A percentile compares a stretch with the other conserved stretches of the same genome.
Evolutionary conservation across 1,139 yeast genomes (phyloP).

Genomic region (Candida pseudoviswanathii): DNA sequence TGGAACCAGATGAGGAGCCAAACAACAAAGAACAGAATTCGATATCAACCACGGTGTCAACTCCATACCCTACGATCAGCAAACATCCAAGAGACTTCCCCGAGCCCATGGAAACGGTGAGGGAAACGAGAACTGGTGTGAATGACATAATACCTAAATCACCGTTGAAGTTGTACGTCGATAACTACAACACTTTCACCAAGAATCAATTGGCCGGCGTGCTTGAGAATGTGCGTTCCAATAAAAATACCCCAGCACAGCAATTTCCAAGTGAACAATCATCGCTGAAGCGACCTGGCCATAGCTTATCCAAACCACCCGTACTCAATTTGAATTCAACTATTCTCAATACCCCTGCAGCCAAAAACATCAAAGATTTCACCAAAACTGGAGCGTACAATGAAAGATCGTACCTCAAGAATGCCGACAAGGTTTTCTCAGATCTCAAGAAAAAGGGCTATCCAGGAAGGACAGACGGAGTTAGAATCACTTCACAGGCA

Average conservation of each 20-base stretch:
- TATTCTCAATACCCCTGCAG: slow-evolving; percentile 12
- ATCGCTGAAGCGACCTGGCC: neutral
- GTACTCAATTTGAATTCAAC: slow-evolving; percentile 7
- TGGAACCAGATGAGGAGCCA: slow-evolving; percentile 15
- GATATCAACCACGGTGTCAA: slow-evolving; percentile 39
- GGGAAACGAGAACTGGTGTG: slow-evolving; percentile 19
- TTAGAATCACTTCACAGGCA: slow-evolving; percentile 13
- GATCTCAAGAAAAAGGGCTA: slow-evolving; percentile 41
- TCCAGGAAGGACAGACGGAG: slow-evolving; percentile 2
- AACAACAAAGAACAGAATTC: slow-evolving; percentile 22
- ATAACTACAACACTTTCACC: slow-evolving; percentile 45
- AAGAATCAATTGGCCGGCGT: slow-evolving; percentile 39
- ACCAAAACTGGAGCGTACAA: slow-evolving; percentile 35
- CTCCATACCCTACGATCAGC: slow-evolving; percentile 24
- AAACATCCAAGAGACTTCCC: neutral
- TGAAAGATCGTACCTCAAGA: slow-evolving; percentile 38
- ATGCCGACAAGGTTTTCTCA: slow-evolving; percentile 44
- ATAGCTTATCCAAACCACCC: slow-evolving; percentile 4
- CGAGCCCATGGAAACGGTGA: slow-evolving; percentile 23
- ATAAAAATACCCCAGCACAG: slow-evolving; percentile 17
- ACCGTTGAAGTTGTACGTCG: slow-evolving; percentile 43
- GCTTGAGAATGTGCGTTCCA: slow-evolving; percentile 25
- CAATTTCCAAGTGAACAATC: neutral
- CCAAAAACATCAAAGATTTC: slow-evolving; percentile 38
- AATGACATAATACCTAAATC: slow-evolving; percentile 29